A percentile compares a stretch with the other conserved stretches of the same genome.
phyloP scores from a whole-genome alignment of 257 asterid genomes.

The Gentiana dahurica region DNA sequence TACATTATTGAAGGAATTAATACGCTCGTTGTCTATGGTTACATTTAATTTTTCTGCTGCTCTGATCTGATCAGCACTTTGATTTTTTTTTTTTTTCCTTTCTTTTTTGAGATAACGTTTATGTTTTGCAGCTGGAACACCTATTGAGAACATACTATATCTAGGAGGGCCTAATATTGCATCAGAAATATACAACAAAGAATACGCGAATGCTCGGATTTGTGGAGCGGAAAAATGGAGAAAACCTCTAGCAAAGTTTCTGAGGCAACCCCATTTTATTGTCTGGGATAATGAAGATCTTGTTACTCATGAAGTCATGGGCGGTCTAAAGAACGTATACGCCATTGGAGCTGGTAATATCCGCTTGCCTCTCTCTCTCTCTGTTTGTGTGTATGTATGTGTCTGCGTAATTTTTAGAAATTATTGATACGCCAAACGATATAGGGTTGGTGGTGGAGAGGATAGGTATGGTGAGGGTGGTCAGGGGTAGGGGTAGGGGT shows the following conservation, averaged over 20 bases:
- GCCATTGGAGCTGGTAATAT: slow-evolving; percentile 82
- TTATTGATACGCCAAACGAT: too few species aligned
- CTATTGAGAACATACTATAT: slow-evolving; percentile 76
- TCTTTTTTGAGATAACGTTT: neutral
- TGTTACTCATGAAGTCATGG: slow-evolving; percentile 90
- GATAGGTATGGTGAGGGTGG: too few species aligned
- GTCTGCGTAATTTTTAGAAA: too few species aligned
- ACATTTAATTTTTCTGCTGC: too few species aligned
- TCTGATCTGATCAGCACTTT: too few species aligned
- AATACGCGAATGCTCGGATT: slow-evolving; percentile 84
- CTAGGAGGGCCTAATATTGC: slow-evolving; percentile 95
- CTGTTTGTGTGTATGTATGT: neutral
- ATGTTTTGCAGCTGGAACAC: slow-evolving; percentile 51
- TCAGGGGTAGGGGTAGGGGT: too few species aligned
- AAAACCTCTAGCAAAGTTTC: slow-evolving; percentile 67
- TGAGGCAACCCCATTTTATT: slow-evolving; percentile 86
- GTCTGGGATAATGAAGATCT: slow-evolving; percentile 91
- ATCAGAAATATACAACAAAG: slow-evolving; percentile 81
- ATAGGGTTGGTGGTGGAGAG: too few species aligned
- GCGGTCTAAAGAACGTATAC: slow-evolving; percentile 81
- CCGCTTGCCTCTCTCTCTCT: neutral
- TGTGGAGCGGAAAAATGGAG: slow-evolving; percentile 94
- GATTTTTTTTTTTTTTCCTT: too few species aligned
- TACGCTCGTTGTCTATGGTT: too few species aligned
- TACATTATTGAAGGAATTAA: too few species aligned